Evolutionary conservation across 2,329 filamentous ascomycete species (phyloP).

Genomic region (Parastagonospora nodorum): DNA sequence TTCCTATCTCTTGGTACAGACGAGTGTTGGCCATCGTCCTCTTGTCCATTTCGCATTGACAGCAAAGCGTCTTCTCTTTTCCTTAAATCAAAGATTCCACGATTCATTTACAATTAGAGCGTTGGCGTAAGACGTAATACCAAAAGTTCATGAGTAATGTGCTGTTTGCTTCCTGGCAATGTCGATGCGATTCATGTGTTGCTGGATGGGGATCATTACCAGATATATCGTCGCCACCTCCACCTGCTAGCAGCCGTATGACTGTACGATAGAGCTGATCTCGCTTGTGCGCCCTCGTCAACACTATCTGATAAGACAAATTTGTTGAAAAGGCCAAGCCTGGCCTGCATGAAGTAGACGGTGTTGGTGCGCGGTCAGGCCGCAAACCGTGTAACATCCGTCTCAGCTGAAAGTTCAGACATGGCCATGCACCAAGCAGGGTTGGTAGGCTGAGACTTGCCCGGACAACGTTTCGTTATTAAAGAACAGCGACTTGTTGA

Average conservation of each 20-base stretch:
- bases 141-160: no score
- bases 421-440: neutral
- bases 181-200: no score
- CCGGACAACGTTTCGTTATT: neutral
- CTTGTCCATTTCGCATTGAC: slow-evolving; percentile 6
- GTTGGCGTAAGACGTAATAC: neutral
- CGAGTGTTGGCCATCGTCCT: neutral
- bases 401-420: neutral
- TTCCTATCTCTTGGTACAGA: neutral
- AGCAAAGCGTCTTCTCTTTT: slow-evolving; percentile 8
- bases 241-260: no score
- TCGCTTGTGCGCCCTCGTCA: slow-evolving; percentile 3
- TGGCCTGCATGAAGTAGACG: slow-evolving; percentile 6
- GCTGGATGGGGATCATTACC: neutral
- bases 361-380: neutral
- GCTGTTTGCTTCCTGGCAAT: no score
- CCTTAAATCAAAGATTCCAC: neutral
- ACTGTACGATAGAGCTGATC: no score
- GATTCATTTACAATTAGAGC: neutral
- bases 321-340: slow-evolving; percentile 10
- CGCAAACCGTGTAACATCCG: neutral
- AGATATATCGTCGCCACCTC: no score
- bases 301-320: slow-evolving; percentile 15
- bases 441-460: neutral
- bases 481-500: neutral